Evolutionary conservation across 768 basidiomycete genomes (phyloP), one percentile per base, ranked within the genome.

Genomic region (Scleroderma bovista): DNA sequence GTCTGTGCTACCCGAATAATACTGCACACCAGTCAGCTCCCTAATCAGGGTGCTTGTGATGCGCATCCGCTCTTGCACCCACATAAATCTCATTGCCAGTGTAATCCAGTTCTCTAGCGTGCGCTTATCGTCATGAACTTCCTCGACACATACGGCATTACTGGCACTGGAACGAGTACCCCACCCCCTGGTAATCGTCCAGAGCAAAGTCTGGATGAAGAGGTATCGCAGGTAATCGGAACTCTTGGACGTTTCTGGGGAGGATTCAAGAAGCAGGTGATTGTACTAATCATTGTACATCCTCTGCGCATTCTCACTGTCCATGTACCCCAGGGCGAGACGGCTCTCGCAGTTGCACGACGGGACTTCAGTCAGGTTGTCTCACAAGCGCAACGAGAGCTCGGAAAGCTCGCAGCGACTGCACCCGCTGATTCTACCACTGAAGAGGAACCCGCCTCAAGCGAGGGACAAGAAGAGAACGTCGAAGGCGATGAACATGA

Each of bases 201-300:
- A 26, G 78, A 79, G 49, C 75, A 64, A 37, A 79, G 75, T 49
- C 70, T 96, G 39, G 85, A 94, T 60, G 86, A 94, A 60, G 93
- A 96, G 66, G 89, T 96, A 13, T 77, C 78, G 2, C 86, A 95
- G 60, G 93, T 93, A 20, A 81, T 94, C 37, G 88, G 88, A n/a
- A 86, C 90, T 60, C 72, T 95, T 12, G 83, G 84, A 24, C 75
- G 85, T 46, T 84, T 93, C 62, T 96, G 93, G 93, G 91, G 91
- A 40, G 88, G 90, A 26, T 87, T 94, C 61, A 81, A 83, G 73
- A 88, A 86, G 65, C 92, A 93, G 83, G 92, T 83, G 57, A 55
- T 81, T n/a, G n/a, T n/a, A n/a, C n/a, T 60, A 44, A 4, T n/a
- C 39, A 44, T 32, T 20, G 24, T 23, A 19, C 44, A 26, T 9